These are phyloP conservation scores for Colletotrichum euphorbiae DNA, from an alignment of 2,329 filamentous ascomycete species.

Conservation along the genomic window DNA sequence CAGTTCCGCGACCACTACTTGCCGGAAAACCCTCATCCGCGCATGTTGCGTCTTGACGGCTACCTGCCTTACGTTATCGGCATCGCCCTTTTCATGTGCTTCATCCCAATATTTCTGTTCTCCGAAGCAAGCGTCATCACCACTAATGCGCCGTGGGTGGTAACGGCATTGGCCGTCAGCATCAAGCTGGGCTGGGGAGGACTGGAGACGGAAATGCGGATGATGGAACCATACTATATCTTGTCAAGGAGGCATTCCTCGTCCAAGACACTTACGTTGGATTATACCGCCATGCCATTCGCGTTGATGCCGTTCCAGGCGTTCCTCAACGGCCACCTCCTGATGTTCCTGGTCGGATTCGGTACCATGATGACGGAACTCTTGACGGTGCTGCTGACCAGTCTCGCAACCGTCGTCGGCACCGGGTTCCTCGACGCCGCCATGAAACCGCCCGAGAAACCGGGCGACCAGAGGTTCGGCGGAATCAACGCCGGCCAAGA, in stretches of 20 bases:
- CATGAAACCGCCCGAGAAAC: constrained; percentile 35
- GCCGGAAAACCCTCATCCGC: constrained; percentile 72
- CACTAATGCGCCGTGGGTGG: constrained; percentile 72
- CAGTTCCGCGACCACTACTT: constrained; percentile 62
- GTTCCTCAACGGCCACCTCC: constrained; percentile 70
- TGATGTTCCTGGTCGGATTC: constrained; percentile 76
- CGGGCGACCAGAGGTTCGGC: constrained; percentile 35
- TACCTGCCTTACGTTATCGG: constrained; percentile 70
- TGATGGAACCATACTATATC: constrained; percentile 81
- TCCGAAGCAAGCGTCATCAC: constrained; percentile 65
- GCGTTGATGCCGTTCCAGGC: constrained; percentile 72
- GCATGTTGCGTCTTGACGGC: constrained; percentile 73
- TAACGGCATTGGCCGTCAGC: constrained; percentile 73
- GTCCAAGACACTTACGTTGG: constrained; percentile 73
- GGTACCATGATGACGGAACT: constrained; percentile 80
- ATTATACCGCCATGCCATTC: constrained; percentile 79
- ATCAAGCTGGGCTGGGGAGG: constrained; percentile 77
- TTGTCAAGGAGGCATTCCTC: constrained; percentile 74
- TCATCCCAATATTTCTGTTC: constrained; percentile 74
- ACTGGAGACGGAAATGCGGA: constrained; percentile 76
- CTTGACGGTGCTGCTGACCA: constrained; percentile 75
- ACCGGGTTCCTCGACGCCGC: constrained; percentile 63
- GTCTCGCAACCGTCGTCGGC: constrained; percentile 73
- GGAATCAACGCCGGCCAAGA: constrained; percentile 66
- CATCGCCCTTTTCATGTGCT: constrained; percentile 65